phyloP scores from a whole-genome alignment of 306 rosid genomes.

The Cicer chorassanicum region DNA sequence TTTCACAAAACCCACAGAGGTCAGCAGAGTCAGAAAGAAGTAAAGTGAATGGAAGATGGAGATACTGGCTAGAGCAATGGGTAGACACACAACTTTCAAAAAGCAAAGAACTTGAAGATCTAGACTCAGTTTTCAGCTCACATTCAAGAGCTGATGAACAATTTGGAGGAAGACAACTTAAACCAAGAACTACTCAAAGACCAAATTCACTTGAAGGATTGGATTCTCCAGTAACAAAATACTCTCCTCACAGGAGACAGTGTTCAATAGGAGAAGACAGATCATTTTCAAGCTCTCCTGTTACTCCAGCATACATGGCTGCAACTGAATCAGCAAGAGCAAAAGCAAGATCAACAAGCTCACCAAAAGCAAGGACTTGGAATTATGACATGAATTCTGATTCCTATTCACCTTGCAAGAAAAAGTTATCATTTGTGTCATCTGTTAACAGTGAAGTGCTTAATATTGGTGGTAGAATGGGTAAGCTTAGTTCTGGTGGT shows the following conservation, averaged over 20 bases:
- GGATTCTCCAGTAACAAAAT: constrained; percentile 62
- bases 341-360: constrained; percentile 72
- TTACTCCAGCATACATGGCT: constrained; percentile 91
- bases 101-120: constrained; percentile 91
- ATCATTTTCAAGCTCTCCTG: constrained; percentile 68
- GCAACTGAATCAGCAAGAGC: constrained; percentile 91
- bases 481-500: constrained; percentile 35
- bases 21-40: constrained; percentile 87
- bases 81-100: constrained; percentile 90
- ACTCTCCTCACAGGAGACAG: constrained; percentile 57
- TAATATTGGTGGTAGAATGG: constrained; percentile 37
- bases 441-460: constrained; percentile 59
- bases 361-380: constrained; percentile 68
- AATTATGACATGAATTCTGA: constrained; percentile 62
- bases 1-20: constrained; percentile 53
- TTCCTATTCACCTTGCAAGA: constrained; percentile 82
- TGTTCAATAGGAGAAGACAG: constrained; percentile 64
- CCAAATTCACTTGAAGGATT: constrained; percentile 51
- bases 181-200: constrained; percentile 49
- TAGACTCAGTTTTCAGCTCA: constrained; percentile 65
- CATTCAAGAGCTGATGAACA: constrained; percentile 52
- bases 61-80: constrained; percentile 96
- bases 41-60: constrained; percentile 84
- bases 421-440: constrained; percentile 58
- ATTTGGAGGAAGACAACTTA: constrained; percentile 51